Evolutionary conservation across 1,284 basidiomycete species (phyloP), one percentile per base, ranked within the genome.

Genomic region (Xerocomus amazonicus): DNA sequence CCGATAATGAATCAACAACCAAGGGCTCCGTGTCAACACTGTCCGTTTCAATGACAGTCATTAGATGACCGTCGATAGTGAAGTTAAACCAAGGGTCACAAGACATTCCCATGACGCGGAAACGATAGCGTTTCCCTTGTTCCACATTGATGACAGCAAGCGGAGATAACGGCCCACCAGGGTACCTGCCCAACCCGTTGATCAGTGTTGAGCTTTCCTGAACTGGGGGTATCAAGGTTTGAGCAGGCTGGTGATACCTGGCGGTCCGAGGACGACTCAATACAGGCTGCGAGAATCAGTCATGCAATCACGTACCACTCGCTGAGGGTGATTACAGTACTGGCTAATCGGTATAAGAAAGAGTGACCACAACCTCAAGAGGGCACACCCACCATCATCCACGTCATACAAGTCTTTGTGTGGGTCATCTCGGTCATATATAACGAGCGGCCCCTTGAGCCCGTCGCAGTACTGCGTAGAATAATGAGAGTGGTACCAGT

Each of bases 11-110:
- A 42, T 77, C 73, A 0, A 76, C 68, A 3, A 56, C 49, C 13
- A 73, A 53, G 1, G 74, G 75, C 29, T 70, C 44, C n/a, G 66
- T 67, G 51, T 68, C 71, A 13, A 66, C 55, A 12, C 76, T 74
- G 37, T 81, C 79, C 0, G 66, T 76, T 60, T 79, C 68, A 52
- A 78, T 72, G 53, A 76, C 58, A 3, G 67, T 72, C 63, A 76
- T 59, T 9, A 45, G 47, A 48, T 75, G 73, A 6, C 59, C 56
- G 37, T 74, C 70, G 27, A 76, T 71, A 3, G 69, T 66, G 60
- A 71, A 72, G 13, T 52, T 60, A 53, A 64, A 75, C 52, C 59
- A 66, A 1, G 63, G 58, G 29, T 66, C 59, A 52, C 67, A 72
- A 4, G 65, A 63, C 12, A 67, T 62, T 4, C 62, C 64, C 1